phyloP scores from a whole-genome alignment of 768 basidiomycete species.

The Hysterangium stoloniferum region DNA sequence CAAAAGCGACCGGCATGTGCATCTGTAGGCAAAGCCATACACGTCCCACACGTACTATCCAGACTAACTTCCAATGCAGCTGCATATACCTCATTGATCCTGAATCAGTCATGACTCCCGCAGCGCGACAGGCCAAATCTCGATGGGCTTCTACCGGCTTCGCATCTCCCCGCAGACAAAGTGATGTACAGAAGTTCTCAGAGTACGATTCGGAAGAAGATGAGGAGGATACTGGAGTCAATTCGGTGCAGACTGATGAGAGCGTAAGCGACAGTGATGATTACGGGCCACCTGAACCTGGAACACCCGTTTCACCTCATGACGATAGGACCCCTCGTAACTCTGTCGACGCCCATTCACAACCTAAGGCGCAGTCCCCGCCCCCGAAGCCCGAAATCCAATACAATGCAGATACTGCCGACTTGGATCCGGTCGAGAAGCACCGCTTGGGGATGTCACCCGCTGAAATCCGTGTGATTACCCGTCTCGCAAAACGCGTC shows the following conservation, averaged over 20 bases:
- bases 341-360: neutral
- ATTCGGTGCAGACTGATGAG: constrained; percentile 30
- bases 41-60: constrained; percentile 13
- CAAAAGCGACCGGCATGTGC: constrained; percentile 86
- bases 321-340: constrained; percentile 1
- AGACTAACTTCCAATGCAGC: constrained; percentile 27
- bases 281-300: constrained; percentile 6
- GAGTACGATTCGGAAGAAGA: constrained; percentile 41
- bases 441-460: constrained; percentile 57
- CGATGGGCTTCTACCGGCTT: constrained; percentile 24
- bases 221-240: constrained; percentile 44
- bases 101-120: constrained; percentile 50
- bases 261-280: constrained; percentile 2
- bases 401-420: neutral
- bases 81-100: constrained; percentile 87
- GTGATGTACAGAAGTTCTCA: constrained; percentile 42
- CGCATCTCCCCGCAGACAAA: constrained; percentile 22
- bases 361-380: neutral
- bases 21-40: constrained; percentile 49
- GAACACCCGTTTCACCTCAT: neutral
- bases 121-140: constrained; percentile 36
- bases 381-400: neutral
- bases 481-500: constrained; percentile 60
- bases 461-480: constrained; percentile 71
- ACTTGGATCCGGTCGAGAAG: neutral